phyloP scores from a whole-genome alignment of 2,329 filamentous ascomycete species.

The Diaporthe citri region DNA sequence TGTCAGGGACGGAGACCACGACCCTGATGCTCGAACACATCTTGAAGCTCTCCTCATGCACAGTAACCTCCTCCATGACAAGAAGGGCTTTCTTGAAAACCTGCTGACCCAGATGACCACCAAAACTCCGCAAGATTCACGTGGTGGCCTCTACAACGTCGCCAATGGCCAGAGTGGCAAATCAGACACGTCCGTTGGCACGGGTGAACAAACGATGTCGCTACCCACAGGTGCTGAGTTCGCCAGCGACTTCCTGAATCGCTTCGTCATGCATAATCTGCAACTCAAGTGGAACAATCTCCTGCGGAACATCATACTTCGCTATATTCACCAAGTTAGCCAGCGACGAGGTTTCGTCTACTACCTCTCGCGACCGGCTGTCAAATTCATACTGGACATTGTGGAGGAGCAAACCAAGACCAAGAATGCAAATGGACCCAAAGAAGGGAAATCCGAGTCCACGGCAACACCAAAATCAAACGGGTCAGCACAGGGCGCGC shows the following conservation, averaged over 20 bases:
- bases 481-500: constrained; percentile 55
- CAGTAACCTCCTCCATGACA: constrained; percentile 67
- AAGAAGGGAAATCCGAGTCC: constrained; percentile 35
- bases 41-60: constrained; percentile 72
- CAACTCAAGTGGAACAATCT: constrained; percentile 99
- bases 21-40: constrained; percentile 66
- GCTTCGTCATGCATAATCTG: constrained; percentile 97
- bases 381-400: constrained; percentile 98
- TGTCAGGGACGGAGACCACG: constrained; percentile 63
- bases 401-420: constrained; percentile 92
- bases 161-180: constrained; percentile 43
- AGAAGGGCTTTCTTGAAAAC: constrained; percentile 68
- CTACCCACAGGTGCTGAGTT: constrained; percentile 82
- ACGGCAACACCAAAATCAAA: constrained; percentile 44
- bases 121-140: constrained; percentile 48
- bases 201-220: constrained; percentile 73
- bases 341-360: constrained; percentile 97
- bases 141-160: neutral
- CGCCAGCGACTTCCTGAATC: constrained; percentile 95
- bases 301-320: constrained; percentile 92
- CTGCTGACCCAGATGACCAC: constrained; percentile 66
- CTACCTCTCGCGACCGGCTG: constrained; percentile 93
- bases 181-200: constrained; percentile 58
- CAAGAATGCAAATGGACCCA: constrained; percentile 58
- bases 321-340: constrained; percentile 97